Evolutionary conservation across 768 basidiomycete genomes (phyloP), one percentile per base, ranked within the genome.

Genomic region (Boletus sensibilis): DNA sequence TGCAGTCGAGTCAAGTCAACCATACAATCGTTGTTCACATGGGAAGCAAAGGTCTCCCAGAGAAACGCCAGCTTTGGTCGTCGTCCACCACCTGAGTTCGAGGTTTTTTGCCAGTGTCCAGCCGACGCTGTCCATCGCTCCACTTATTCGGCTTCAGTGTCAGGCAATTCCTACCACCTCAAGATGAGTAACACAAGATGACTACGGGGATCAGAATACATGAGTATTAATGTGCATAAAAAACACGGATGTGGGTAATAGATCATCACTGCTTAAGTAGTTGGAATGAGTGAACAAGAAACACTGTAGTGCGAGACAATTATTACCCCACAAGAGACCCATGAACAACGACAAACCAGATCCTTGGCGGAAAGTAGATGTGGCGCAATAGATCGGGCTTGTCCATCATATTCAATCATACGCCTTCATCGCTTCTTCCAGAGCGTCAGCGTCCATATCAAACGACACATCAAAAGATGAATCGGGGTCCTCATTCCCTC

Each of bases 401-500:
- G 27, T 29, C 27, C 27, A 29, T 29, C 7, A 29, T 29, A 8
- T 29, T 29, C 27, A 70, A 51, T 73, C 69, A 42, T 73, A 71
- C 4, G 65, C 61, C 40, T 61, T 67, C 71, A 71, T 71, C 6
- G 65, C 59, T 49, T 69, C 70, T 54, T 71, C 70, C n/a, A 73
- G 51, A 1, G 58, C 61, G 27, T 71, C 70, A 2, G 49, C 52
- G 37, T 71, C 70, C 58, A 71, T 12, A 27, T 62, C 69, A 50
- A 71, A 73, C 12, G 70, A 71, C 16, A 71, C 37, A 35, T 73
- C 70, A 37, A 71, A 71, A 0, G 70, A 71, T 23, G 71, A 71
- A 33, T 73, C 71, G 5, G 65, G 48, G 21, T 70, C 68, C 41
- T 54, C 50, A 23, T 2, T 18, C 20, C 29, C 18, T 39, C 41